A percentile compares a stretch with the other conserved stretches of the same genome.
Evolutionary conservation across 2,329 filamentous ascomycete genomes (phyloP).

Genomic region (Lachnellula suecica): DNA sequence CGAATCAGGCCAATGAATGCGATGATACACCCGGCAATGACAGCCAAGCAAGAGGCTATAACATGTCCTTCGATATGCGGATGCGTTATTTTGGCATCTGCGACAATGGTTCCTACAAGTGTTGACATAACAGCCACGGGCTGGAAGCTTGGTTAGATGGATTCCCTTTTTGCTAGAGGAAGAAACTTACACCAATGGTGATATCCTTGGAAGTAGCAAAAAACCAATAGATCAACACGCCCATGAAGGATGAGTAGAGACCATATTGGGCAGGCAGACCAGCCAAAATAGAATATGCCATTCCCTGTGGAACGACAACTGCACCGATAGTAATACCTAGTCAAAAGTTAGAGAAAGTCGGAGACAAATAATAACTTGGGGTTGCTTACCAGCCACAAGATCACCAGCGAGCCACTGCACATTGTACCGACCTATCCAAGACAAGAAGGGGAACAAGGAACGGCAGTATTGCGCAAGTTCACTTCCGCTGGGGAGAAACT

Average conservation of each 20-base stretch:
- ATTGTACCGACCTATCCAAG: conserved; percentile 92
- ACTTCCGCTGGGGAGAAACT: conserved; percentile 57
- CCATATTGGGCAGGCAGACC: conserved; percentile 80
- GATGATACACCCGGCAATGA: conserved; percentile 78
- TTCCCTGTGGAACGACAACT: conserved; percentile 90
- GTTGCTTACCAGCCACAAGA: conserved; percentile 72
- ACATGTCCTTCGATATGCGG: conserved; percentile 61
- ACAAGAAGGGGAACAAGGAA: conserved; percentile 80
- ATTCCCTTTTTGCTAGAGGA: neutral
- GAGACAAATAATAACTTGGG: neutral
- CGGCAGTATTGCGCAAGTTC: conserved; percentile 61
- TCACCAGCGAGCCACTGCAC: conserved; percentile 85
- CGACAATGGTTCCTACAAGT: conserved; percentile 79
- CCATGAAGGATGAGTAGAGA: conserved; percentile 94
- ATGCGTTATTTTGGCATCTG: conserved; percentile 54
- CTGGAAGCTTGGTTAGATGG: conserved; percentile 39
- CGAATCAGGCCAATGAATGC: conserved; percentile 75
- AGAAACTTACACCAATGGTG: conserved; percentile 76
- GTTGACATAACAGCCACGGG: conserved; percentile 96
- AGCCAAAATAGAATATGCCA: conserved; percentile 90
- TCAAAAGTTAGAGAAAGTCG: neutral
- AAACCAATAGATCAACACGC: conserved; percentile 93
- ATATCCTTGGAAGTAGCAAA: conserved; percentile 99
- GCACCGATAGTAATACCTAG: conserved; percentile 67
- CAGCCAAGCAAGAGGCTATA: conserved; percentile 74